These are phyloP conservation scores for Climacium dendroides DNA, from an alignment of 225 moss, liverwort and hornwort genomes.

Conservation along the genomic window DNA sequence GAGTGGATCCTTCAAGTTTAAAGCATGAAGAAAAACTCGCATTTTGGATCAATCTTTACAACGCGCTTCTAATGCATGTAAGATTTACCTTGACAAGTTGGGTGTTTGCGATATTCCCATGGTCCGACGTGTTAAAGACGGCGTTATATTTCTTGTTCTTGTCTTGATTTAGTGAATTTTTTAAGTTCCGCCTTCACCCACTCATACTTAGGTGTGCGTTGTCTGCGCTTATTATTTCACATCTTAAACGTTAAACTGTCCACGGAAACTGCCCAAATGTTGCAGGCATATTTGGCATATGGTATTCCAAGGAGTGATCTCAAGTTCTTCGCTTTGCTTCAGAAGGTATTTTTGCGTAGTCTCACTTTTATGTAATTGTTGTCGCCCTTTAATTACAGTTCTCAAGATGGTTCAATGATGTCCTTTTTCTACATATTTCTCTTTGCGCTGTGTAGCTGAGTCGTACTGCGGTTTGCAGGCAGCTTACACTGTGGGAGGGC, in stretches of 20 bases:
- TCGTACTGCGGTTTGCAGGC: slow-evolving; percentile 32
- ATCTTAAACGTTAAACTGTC: neutral
- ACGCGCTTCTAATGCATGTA: slow-evolving; percentile 87
- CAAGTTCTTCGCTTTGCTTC: slow-evolving; percentile 65
- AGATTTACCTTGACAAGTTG: neutral
- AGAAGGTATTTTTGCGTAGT: slow-evolving; percentile 44
- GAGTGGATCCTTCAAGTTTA: slow-evolving; percentile 39
- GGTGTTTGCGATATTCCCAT: neutral
- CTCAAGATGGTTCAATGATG: neutral
- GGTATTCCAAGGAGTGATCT: slow-evolving; percentile 78
- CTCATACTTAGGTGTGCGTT: neutral
- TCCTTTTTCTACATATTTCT: neutral
- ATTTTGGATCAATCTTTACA: slow-evolving; percentile 89
- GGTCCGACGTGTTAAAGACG: neutral
- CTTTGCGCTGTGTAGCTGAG: neutral
- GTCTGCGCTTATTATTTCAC: neutral
- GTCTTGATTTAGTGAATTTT: neutral
- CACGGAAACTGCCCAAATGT: neutral
- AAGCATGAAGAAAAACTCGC: slow-evolving; percentile 75
- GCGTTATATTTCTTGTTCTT: neutral
- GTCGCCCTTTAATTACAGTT: neutral
- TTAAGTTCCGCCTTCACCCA: neutral
- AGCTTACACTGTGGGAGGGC: slow-evolving; percentile 78
- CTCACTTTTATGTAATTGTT: neutral
- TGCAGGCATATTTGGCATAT: slow-evolving; percentile 77